A percentile compares a stretch with the other conserved stretches of the same genome.
These are phyloP conservation scores for thale cress (Arabidopsis thaliana) DNA, from an alignment of 345 rosid genomes.

Conservation along the genomic window DNA sequence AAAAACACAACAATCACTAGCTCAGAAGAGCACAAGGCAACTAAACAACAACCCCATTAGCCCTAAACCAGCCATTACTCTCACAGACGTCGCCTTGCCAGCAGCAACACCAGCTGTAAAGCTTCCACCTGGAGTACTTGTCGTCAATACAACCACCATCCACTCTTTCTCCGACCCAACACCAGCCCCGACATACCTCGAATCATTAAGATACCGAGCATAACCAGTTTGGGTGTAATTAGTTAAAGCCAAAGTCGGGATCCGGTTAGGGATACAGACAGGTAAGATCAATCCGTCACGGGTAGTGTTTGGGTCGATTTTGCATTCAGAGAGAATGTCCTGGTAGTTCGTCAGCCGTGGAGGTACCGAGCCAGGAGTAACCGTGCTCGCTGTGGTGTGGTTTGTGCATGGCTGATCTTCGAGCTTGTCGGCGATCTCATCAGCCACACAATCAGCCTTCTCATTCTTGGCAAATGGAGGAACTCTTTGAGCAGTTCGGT, in stretches of 20 bases:
- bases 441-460: conserved; percentile 71
- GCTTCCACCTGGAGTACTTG: conserved; percentile 55
- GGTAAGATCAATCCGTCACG: conserved; percentile 66
- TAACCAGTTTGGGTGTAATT: conserved; percentile 66
- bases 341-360: conserved; percentile 52
- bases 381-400: conserved; percentile 17
- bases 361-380: conserved; percentile 39
- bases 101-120: conserved; percentile 47
- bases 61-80: conserved; percentile 4
- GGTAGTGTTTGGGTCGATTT: conserved; percentile 58
- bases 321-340: conserved; percentile 57
- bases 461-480: conserved; percentile 54
- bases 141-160: conserved; percentile 70
- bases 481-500: conserved; percentile 54
- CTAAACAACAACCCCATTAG: conserved; percentile 37
- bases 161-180: conserved; percentile 74
- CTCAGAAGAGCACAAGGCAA: conserved; percentile 22
- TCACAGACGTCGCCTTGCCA: conserved; percentile 35
- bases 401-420: conserved; percentile 61
- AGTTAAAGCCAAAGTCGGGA: conserved; percentile 67
- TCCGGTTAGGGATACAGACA: conserved; percentile 62
- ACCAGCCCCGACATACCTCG: conserved; percentile 64
- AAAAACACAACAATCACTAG: conserved; percentile 6
- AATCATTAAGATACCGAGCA: conserved; percentile 62
- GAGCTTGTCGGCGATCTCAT: conserved; percentile 57